Base-by-base conservation (phyloP, 2,329 filamentous ascomycete species). In the Neurospora sp. region DNA sequence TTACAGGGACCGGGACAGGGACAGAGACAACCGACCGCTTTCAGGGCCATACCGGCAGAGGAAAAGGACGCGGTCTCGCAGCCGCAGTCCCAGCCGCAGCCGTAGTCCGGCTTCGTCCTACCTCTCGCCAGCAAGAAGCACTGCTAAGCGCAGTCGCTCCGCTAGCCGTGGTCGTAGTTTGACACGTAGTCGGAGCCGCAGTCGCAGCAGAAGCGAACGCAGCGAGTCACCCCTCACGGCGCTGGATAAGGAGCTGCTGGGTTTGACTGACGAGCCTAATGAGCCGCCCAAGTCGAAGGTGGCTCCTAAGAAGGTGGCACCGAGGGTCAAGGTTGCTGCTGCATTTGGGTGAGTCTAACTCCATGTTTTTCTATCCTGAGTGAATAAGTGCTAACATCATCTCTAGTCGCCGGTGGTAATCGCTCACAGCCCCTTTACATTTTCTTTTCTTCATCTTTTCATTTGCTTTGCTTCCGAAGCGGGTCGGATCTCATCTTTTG, bases 191-290 rank as follows among this genome's bases (percentile, higher is more conserved):
- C 70, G 69, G 3, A 73, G 71, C 66, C 40, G 71, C 8, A 66
- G 38, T 19, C 70, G 67, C 13, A 33, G 52, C 46, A 67, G 66
- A 39, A 68, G 68, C 13, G 39, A 66, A 13, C 69, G 72, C 36
- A 74, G 73, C 68, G 71, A 73, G 4, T 75, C 75, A 2, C 73
- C 74, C 3, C 70, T 75, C 1, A 74, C 73, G 4, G 69, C 67
- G 6, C 58, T 75, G 6, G 75, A 76, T 58, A 70, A 70, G 3
- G 71, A 72, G 23, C 66, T 75, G 19, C 69, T 76, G n/a, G 74
- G 74, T 4, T 28, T 74, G 62, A 52, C 68, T 8, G 69, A 72
- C 19, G 71, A 71, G 23, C 66, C 66, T 19, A 67, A 42, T 38
- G 69, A 73, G 46, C 43, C 69, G 1, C 52, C 67, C 2, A 71